Base-by-base conservation (phyloP, 805 yeast species). In the Ogataea sp. region DNA sequence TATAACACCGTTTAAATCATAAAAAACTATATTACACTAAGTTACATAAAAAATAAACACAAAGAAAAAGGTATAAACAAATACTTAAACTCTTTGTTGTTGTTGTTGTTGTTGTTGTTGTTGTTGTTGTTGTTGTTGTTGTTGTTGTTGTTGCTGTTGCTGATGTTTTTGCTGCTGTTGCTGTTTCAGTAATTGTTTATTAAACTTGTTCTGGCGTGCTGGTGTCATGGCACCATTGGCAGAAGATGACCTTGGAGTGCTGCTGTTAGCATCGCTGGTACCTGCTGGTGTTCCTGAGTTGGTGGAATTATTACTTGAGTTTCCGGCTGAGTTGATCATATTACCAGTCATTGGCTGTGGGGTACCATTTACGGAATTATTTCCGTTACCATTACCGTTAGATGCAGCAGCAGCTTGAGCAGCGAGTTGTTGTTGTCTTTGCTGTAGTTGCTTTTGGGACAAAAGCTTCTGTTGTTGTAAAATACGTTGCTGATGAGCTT, bases 391-490 rank as follows among this genome's bases (percentile, higher is more conserved):
- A 23, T 23, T 16, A 25, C 15, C 23, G 18, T 34, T 34, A 10
- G 10, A 3, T 15, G 35, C 15, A 37, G 43, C 51, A 37, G 43
- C 48, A 29, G 34, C 46, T 28, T 58, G 60, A 23, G 37, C 51
- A 21, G 53, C 59, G 31, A 51, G 59, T 36, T 52, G 61, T 35
- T 52, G 61, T 34, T 49, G 60, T 35, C 53, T 61, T 34, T 52
- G 63, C 37, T 52, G 64, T 41, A 58, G 57, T 46, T 59, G 67
- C 46, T 64, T 71, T 36, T 57, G 62, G 23, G 52, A 44, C 33
- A 50, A 18, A 28, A 50, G 49, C 39, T 58, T 62, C 27, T 56
- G 59, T 14, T 49, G 58, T 9, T 53, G 39, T 17, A 52, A n/a
- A n/a, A n/a, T n/a, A 14, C 56, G 44, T 47, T 59, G 58, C 39